Conservation (phyloP, 1,284 basidiomycete species). For the Heterobasidion irregulare region DNA sequence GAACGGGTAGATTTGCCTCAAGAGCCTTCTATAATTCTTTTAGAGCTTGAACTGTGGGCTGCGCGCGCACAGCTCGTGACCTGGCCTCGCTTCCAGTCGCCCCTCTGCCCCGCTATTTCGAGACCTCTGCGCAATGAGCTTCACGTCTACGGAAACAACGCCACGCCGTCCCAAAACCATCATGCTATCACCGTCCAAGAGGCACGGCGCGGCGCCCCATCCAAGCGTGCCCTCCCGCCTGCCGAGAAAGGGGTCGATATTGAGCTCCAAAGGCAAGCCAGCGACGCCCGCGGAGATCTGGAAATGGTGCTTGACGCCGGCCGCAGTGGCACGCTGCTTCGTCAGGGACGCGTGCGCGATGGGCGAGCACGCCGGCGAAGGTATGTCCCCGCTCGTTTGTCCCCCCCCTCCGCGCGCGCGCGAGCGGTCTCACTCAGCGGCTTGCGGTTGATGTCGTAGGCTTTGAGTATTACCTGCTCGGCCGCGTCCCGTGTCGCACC, state of each 20-base stretch:
- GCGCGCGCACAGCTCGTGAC: too few relatives aligned
- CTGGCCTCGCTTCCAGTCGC: too few relatives aligned
- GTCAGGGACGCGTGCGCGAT: constrained; percentile 50
- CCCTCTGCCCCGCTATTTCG: too few relatives aligned
- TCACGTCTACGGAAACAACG: background rate
- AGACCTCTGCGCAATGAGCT: background rate
- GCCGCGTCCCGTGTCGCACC: constrained; percentile 58
- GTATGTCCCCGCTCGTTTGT: constrained; percentile 16
- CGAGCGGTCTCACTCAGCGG: background rate
- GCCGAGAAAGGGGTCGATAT: too few relatives aligned
- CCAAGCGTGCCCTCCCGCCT: background rate
- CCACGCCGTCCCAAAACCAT: background rate
- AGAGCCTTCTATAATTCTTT: too few relatives aligned
- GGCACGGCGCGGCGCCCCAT: background rate
- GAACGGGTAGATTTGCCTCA: too few relatives aligned
- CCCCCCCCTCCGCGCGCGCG: background rate
- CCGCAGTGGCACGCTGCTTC: constrained; percentile 54
- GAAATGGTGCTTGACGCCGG: constrained; percentile 55
- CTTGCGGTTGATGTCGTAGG: constrained; percentile 7
- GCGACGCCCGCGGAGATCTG: constrained; percentile 19
- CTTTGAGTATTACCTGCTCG: constrained; percentile 60
- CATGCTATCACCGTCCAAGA: background rate
- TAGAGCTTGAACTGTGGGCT: too few relatives aligned
- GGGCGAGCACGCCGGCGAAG: constrained; percentile 32
- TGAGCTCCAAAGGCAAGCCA: too few relatives aligned